These are phyloP conservation scores for Globisporangium okanoganense DNA, from an alignment of 352 stramenopile genomes.

Conservation along the genomic window DNA sequence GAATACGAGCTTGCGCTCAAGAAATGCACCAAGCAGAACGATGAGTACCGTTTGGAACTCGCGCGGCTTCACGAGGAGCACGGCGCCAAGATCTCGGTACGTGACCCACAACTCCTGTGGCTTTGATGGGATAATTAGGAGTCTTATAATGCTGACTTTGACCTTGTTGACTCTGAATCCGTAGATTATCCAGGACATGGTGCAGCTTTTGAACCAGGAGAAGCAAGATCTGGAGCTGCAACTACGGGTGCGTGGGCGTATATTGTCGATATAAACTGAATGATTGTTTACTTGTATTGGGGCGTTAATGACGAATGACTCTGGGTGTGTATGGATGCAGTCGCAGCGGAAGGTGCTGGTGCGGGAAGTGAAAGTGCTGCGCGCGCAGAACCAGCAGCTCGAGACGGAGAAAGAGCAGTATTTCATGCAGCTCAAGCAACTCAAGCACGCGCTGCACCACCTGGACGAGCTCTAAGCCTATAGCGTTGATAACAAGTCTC, in stretches of 20 bases:
- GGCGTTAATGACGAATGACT: no score
- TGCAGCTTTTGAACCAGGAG: conserved; percentile 63
- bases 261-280: not conserved
- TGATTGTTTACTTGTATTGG: not conserved
- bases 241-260: conserved; percentile 30
- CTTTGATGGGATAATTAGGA: not conserved
- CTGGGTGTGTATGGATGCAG: conserved; percentile 22
- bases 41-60: conserved; percentile 42
- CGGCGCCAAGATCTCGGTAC: conserved; percentile 50
- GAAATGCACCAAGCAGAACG: conserved; percentile 51
- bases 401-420: conserved; percentile 62
- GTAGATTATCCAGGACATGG: conserved; percentile 83
- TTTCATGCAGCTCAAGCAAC: conserved; percentile 70
- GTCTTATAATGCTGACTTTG: conserved; percentile 2
- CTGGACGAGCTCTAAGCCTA: conserved; percentile 44
- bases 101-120: not conserved
- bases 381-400: conserved; percentile 64
- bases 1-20: conserved; percentile 66
- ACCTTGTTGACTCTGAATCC: not conserved
- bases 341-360: conserved; percentile 80
- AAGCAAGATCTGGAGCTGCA: conserved; percentile 74
- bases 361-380: conserved; percentile 72
- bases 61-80: conserved; percentile 51
- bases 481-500: not conserved
- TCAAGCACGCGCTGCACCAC: conserved; percentile 69